Evolutionary conservation across 495 filamentous ascomycete genomes (phyloP), one percentile per base, ranked within the genome.

Genomic region (Astrothelium subdiscretum): DNA sequence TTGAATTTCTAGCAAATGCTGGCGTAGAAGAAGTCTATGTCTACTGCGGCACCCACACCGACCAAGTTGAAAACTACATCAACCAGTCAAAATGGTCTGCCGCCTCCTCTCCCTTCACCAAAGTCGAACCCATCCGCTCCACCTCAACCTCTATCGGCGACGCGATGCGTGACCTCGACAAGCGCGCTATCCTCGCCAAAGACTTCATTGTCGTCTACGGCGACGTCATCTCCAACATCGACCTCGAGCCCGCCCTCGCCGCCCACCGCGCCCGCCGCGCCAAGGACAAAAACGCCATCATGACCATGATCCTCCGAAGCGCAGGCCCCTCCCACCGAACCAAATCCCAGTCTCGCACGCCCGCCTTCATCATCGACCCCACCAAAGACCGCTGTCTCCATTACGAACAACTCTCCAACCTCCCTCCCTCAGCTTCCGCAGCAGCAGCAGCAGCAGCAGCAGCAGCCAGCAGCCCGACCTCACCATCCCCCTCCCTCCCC

Each of bases 161-260:
- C 77, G 92, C 91, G 48, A 90, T 99, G 80, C 87, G 94, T 32
- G 91, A 97, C 70, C 79, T 99, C 26, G 94, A 99, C 73, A 85
- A 85, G 64, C 88, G 92, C 59, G 82, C 86, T 59, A 76, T 97
- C 20, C 91, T 99, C 64, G 87, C 85, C 3, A 86, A 89, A 27
- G 94, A 99, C 71, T 97, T 99, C 72, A 75, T 99, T 63, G 75
- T 95, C 27, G 88, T 97, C 27, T 91, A 92, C 71, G 94, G 92
- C 43, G 94, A 99, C 72, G 80, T 97, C n/a, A 85, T 99, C 67
- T 85, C 90, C 65, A 99, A 97, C 69, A 72, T 97, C 54, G 82
- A 86, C 10, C 85, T 99, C 26, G 90, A 91, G 66, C 79, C 76
- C 51, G 87, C 86, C n/a, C 75, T 99, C 54, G 79, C 83, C 4